Conservation (phyloP, 1,284 basidiomycete genomes). For the Marasmius tenuissimus region DNA sequence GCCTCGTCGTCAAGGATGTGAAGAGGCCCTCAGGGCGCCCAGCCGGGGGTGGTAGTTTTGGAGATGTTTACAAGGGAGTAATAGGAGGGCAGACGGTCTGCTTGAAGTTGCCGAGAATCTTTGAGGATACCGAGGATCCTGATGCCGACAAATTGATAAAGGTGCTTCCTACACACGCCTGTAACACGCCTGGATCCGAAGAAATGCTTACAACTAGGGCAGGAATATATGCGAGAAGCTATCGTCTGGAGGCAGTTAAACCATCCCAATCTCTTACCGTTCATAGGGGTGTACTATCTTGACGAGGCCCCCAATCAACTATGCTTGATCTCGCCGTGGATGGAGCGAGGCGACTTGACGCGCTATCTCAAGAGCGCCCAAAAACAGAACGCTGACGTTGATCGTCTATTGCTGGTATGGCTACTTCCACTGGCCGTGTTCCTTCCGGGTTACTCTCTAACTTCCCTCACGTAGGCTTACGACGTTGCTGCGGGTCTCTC, state of each 20-base stretch:
- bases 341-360: slow-evolving; percentile 32
- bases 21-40: not conserved
- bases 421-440: not conserved
- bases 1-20: not conserved
- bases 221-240: not conserved
- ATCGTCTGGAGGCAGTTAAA: not conserved
- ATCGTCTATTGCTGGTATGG: slow-evolving; percentile 23
- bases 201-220: not conserved
- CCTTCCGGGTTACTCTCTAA: not conserved
- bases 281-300: not conserved
- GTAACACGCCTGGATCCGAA: too few species aligned
- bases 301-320: not conserved
- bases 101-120: too few species aligned
- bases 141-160: too few species aligned
- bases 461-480: slow-evolving; percentile 11
- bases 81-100: too few species aligned
- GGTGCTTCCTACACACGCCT: too few species aligned
- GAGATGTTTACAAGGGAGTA: not conserved
- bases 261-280: not conserved
- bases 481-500: slow-evolving; percentile 31
- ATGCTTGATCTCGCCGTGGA: slow-evolving; percentile 25
- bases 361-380: slow-evolving; percentile 19
- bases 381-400: slow-evolving; percentile 6
- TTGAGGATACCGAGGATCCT: too few species aligned
- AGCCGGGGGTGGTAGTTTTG: not conserved